Base-by-base conservation (phyloP, 163 green algal genomes). In the Scenedesmus sp. region DNA sequence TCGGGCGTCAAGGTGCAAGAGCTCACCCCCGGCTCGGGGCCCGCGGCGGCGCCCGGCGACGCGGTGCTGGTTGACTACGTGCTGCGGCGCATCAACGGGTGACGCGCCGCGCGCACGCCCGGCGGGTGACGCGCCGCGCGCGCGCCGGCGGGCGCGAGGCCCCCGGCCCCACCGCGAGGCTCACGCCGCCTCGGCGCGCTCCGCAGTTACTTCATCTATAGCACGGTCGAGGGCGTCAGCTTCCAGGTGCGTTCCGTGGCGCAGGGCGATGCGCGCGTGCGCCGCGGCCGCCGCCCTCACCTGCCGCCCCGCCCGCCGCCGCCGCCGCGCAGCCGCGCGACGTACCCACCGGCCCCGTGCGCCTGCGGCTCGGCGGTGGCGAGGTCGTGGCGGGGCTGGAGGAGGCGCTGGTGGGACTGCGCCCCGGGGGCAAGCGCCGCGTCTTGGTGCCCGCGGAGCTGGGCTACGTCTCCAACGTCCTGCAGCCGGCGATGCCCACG, bases 241-340 rank as follows among this genome's bases (percentile, higher is more conserved):
- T 97, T 96, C 72, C 93, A n/a, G n/a, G n/a, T n/a, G n/a, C n/a
- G n/a, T n/a, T n/a, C n/a, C n/a, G n/a, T n/a, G n/a, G n/a, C n/a
- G n/a, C n/a, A n/a, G n/a, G n/a, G n/a, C n/a, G n/a, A n/a, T n/a
- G n/a, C n/a, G n/a, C n/a, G n/a, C n/a, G n/a, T n/a, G n/a, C n/a
- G n/a, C n/a, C n/a, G n/a, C n/a, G n/a, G n/a, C n/a, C n/a, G n/a
- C n/a, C n/a, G n/a, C n/a, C n/a, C n/a, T n/a, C n/a, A n/a, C n/a
- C n/a, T n/a, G n/a, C n/a, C n/a, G n/a, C n/a, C n/a, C n/a, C n/a
- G n/a, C n/a, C n/a, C n/a, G n/a, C n/a, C n/a, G n/a, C n/a, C n/a
- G n/a, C n/a, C n/a, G n/a, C n/a, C n/a, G n/a, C n/a, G n/a, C n/a
- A 97, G 86, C 93, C 93, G 0, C 70, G 75, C 11, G 90, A 96